Percentiles rank a stretch among this genome's conserved stretches.
Conservation (phyloP, 129 eudicot species). For the Flaveria brownii region DNA sequence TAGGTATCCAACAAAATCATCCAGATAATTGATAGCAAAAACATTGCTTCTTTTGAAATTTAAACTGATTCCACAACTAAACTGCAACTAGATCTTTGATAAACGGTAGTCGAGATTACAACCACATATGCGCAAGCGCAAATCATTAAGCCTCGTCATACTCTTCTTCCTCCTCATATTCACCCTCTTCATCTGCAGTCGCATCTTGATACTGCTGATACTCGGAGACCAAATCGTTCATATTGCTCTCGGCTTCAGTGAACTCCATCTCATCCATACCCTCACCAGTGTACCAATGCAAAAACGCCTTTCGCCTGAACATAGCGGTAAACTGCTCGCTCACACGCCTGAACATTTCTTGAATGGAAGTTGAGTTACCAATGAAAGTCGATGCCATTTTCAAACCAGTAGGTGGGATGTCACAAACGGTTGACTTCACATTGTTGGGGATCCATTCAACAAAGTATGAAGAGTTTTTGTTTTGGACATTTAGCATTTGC, state of each 20-base stretch:
- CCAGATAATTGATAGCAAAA: constrained; percentile 9
- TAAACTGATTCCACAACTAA: constrained; percentile 16
- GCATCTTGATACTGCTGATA: constrained; percentile 84
- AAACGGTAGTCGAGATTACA: constrained; percentile 48
- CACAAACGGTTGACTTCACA: constrained; percentile 78
- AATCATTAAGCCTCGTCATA: constrained; percentile 25
- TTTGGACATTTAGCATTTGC: constrained; percentile 42
- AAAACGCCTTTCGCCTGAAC: constrained; percentile 52
- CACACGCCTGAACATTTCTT: constrained; percentile 33
- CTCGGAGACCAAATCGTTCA: constrained; percentile 69
- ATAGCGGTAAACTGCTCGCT: constrained; percentile 46
- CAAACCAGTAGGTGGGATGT: constrained; percentile 70
- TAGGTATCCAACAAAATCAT: not conserved
- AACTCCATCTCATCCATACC: constrained; percentile 55
- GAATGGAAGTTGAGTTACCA: constrained; percentile 52
- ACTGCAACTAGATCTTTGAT: not conserved
- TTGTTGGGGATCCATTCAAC: constrained; percentile 85
- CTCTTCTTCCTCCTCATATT: constrained; percentile 58
- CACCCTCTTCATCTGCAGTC: constrained; percentile 52
- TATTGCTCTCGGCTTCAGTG: constrained; percentile 37
- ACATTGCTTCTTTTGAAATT: constrained; percentile 14
- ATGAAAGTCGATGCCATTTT: constrained; percentile 75
- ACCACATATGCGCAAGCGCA: constrained; percentile 29
- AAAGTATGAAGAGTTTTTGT: constrained; percentile 78
- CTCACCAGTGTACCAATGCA: constrained; percentile 65